These are phyloP conservation scores for Discostella pseudostelligera DNA, from an alignment of 108 stramenopile species.

Conservation along the genomic window DNA sequence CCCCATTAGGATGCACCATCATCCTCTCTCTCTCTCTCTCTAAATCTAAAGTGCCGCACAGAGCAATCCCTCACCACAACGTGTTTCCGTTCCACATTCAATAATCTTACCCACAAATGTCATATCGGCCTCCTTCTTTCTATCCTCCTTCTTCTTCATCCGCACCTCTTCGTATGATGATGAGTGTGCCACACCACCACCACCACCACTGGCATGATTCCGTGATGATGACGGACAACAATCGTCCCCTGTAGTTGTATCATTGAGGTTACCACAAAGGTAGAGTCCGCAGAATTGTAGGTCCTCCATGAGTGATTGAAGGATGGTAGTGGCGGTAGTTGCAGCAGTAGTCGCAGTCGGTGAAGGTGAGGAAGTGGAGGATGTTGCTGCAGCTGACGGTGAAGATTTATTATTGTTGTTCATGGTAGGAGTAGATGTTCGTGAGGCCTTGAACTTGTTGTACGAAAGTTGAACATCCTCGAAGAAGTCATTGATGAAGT, in stretches of 20 bases:
- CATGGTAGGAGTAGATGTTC: background rate
- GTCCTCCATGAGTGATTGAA: constrained; percentile 16
- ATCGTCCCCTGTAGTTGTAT: constrained; percentile 9
- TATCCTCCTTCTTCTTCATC: constrained; percentile 12
- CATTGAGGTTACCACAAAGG: constrained; percentile 30
- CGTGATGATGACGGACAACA: background rate
- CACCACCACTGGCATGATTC: too few species aligned
- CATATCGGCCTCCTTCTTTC: constrained; percentile 29
- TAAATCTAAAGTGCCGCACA: background rate
- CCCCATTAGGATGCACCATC: background rate
- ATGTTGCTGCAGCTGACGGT: too few species aligned
- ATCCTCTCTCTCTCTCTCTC: background rate
- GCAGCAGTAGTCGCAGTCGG: background rate
- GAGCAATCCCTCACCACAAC: background rate
- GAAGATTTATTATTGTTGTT: background rate
- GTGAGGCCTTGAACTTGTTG: constrained; percentile 1
- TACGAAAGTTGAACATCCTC: background rate
- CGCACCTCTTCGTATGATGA: too few species aligned
- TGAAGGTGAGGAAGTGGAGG: too few species aligned
- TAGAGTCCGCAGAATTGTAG: constrained; percentile 36
- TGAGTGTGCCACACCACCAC: too few species aligned
- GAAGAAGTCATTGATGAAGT: background rate
- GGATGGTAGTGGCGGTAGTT: background rate
- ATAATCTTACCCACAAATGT: constrained; percentile 38
- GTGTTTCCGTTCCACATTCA: constrained; percentile 4